Conservation (phyloP, 495 filamentous ascomycete genomes). For the Aspergillus panamensis region DNA sequence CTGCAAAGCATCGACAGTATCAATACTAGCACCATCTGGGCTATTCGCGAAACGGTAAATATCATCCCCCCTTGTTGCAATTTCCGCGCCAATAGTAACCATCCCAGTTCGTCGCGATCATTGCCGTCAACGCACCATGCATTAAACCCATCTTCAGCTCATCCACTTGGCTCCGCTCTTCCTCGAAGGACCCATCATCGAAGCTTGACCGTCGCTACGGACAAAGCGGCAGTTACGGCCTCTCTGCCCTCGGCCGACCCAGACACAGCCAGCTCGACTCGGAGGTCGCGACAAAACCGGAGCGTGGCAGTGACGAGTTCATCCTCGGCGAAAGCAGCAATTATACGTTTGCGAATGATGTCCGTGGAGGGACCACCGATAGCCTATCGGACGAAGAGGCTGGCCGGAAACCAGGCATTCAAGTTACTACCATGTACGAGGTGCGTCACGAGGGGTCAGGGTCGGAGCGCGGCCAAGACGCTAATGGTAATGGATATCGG, state of each 20-base stretch:
- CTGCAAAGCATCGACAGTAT: constrained; percentile 20
- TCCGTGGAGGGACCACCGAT: background rate
- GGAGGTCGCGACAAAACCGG: background rate
- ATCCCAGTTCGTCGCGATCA: constrained; percentile 24
- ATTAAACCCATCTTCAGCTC: constrained; percentile 24
- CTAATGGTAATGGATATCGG: background rate
- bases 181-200: constrained; percentile 11
- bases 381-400: constrained; percentile 12
- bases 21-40: constrained; percentile 25
- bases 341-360: background rate
- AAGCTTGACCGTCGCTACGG: background rate
- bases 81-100: background rate
- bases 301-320: constrained; percentile 17
- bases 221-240: constrained; percentile 6
- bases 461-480: background rate
- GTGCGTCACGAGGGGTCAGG: constrained; percentile 8
- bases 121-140: constrained; percentile 24
- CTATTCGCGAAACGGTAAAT: constrained; percentile 25
- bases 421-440: constrained; percentile 21
- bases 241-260: constrained; percentile 11
- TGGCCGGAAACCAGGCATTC: constrained; percentile 12
- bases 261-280: constrained; percentile 12
- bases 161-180: constrained; percentile 17
- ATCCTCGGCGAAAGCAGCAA: background rate
- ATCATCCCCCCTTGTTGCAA: background rate